Base-by-base conservation (phyloP, 2,329 filamentous ascomycete species). In the Clonostachys rhizophaga region DNA sequence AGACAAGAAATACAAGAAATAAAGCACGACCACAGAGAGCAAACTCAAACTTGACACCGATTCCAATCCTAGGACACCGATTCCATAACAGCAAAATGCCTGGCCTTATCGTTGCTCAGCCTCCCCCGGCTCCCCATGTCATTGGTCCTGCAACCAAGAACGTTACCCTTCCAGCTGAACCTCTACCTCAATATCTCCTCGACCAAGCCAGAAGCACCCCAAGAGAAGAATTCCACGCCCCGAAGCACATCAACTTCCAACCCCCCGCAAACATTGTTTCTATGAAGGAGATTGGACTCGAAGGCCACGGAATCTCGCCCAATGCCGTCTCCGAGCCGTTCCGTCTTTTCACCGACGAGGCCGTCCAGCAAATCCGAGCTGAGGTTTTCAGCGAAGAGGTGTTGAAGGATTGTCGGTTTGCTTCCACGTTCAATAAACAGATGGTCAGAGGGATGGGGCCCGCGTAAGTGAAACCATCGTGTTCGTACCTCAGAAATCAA, bases 271-370 rank as follows among this genome's bases (percentile, higher is more conserved):
- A 76, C 50, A 65, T 79, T 40, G 64, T 79, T 54, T 78, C 70
- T 16, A 86, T 86, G 82, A 71, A 76, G 54, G 82, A 48, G 4
- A 68, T 86, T 45, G 80, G 78, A 2, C 76, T 78, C 40, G 70
- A 78, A 35, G 70, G 72, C 47, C 70, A 67, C 44, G 83, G 82
- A 5, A 71, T 87, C 24, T 87, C 84, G 2, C 74, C 74, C 2
- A 69, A 82, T 43, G 84, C 81, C 12, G 81, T 84, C 45, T 84
- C 82, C 0, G 78, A 85, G 49, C 81, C 83, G 0, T 87, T 87
- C 59, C 70, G 71, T 5, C 70, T 87, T 18, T 87, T 87, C 62
- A 78, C 78, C 11, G 57, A 71, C 34, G 79, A 84, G 42, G 82
- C 83, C 3, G 71, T 87, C 44, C 64, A 76, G 55, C 72, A 76